A percentile compares a stretch with the other conserved stretches of the same genome.
Evolutionary conservation across 768 basidiomycete genomes (phyloP).

Genomic region (Lentinula raphanica): DNA sequence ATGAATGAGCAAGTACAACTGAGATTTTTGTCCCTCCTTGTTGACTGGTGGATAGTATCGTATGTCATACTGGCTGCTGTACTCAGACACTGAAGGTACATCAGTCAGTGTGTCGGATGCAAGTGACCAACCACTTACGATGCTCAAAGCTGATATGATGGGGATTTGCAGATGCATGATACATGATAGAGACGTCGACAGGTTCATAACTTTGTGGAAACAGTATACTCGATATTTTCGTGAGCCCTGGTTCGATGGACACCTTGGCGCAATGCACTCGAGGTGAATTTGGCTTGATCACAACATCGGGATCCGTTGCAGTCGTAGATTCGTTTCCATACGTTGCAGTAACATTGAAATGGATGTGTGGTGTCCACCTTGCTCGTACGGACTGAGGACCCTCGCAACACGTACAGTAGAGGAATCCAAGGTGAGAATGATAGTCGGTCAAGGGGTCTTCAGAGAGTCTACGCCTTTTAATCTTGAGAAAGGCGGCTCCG

Average conservation of each 20-base stretch:
- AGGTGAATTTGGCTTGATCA: background rate
- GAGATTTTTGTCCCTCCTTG: background rate
- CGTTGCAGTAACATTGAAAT: background rate
- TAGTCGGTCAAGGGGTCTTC: background rate
- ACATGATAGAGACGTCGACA: background rate
- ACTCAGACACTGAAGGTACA: background rate
- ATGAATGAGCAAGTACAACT: background rate
- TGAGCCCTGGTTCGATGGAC: background rate
- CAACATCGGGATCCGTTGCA: background rate
- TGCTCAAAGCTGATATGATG: constrained; percentile 3
- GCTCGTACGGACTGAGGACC: background rate
- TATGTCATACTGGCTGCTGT: background rate
- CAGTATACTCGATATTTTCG: background rate
- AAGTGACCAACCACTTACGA: background rate
- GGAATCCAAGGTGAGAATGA: constrained; percentile 1
- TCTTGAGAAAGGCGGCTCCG: background rate
- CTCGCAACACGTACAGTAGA: background rate
- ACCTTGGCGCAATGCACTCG: background rate
- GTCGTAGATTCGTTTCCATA: background rate
- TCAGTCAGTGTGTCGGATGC: background rate
- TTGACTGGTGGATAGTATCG: background rate
- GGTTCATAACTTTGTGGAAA: constrained; percentile 1
- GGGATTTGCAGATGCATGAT: background rate
- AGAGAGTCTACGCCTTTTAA: background rate
- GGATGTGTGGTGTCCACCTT: constrained; percentile 1